phyloP scores from a whole-genome alignment of 305 asterid genomes.

The Solanum aculeatissimum region DNA sequence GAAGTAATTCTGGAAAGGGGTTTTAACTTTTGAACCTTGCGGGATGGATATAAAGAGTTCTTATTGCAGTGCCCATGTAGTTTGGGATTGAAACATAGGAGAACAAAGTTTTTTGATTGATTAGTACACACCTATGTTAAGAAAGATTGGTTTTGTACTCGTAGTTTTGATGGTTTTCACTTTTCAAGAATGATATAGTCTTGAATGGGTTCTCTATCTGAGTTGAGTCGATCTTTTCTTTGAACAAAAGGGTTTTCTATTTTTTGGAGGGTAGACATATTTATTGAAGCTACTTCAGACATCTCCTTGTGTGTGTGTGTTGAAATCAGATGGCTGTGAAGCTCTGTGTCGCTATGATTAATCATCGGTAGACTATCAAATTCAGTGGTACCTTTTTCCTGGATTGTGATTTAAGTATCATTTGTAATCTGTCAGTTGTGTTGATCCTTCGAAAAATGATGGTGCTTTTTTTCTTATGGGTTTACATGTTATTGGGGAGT shows the following conservation, averaged over 20 bases:
- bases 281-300: not conserved
- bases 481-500: not conserved
- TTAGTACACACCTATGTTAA: not conserved
- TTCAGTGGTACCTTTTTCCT: not conserved
- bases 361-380: not conserved
- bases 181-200: not conserved
- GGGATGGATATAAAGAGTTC: not conserved
- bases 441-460: not conserved
- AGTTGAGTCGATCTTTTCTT: not conserved
- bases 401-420: not conserved
- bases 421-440: not conserved
- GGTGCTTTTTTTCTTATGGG: not conserved
- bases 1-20: not conserved
- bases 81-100: not conserved
- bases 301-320: not conserved
- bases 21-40: not conserved
- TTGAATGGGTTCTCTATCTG: not conserved
- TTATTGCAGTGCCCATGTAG: not conserved
- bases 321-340: not conserved
- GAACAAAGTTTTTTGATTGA: not conserved
- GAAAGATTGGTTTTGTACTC: not conserved
- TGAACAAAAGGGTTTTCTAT: not conserved
- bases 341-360: not conserved
- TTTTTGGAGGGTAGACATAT: not conserved
- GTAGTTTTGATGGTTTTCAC: not conserved